These are phyloP conservation scores for Fusarium circinatum DNA, from an alignment of 2,329 filamentous ascomycete species.

Conservation along the genomic window DNA sequence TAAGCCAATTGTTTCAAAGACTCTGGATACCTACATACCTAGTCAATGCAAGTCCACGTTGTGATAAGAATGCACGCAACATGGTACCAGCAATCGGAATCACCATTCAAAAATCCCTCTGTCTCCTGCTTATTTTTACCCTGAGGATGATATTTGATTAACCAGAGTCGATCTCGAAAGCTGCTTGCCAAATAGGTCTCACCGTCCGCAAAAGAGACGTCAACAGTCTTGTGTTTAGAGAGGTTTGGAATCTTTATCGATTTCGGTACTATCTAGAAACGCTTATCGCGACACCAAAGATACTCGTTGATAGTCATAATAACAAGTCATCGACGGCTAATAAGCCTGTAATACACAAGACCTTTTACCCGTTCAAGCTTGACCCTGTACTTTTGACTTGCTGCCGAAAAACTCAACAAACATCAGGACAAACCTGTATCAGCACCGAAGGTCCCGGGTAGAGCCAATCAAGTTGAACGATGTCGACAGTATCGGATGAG, in stretches of 20 bases:
- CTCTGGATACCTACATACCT: background rate
- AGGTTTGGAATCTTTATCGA: background rate
- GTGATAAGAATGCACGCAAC: constrained; percentile 11
- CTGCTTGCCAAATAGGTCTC: background rate
- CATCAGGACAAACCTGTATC: constrained; percentile 17
- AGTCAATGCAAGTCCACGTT: constrained; percentile 12
- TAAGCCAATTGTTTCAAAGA: background rate
- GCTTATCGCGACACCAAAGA: background rate
- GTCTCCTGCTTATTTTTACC: background rate
- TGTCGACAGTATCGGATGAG: background rate
- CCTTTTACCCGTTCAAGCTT: constrained; percentile 25
- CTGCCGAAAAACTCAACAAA: constrained; percentile 14
- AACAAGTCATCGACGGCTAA: background rate
- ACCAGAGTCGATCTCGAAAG: background rate
- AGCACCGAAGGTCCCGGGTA: constrained; percentile 16
- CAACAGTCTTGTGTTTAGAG: background rate
- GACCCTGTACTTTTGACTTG: constrained; percentile 6
- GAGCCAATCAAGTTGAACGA: constrained; percentile 26
- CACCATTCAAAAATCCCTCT: background rate
- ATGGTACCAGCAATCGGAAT: background rate
- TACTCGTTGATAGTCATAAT: background rate
- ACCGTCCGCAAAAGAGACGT: background rate
- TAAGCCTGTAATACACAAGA: constrained; percentile 19
- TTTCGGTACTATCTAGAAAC: background rate
- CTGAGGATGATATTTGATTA: background rate